Percentiles rank a stretch among this genome's conserved stretches.
These are phyloP conservation scores for Licmophora abbreviata DNA, from an alignment of 108 stramenopile genomes.

Conservation along the genomic window DNA sequence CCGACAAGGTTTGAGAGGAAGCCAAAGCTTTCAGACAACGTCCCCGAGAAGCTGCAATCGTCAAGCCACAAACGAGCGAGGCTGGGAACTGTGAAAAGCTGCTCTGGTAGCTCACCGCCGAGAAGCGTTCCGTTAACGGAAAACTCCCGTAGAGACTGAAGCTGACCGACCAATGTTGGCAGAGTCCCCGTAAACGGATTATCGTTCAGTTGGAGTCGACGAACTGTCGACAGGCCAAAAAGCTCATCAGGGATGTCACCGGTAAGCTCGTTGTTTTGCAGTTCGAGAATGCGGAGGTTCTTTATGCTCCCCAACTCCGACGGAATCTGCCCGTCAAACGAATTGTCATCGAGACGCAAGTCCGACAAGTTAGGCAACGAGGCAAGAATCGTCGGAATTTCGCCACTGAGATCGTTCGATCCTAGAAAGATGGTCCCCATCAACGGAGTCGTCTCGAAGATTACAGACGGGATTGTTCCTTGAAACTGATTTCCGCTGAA, in stretches of 20 bases:
- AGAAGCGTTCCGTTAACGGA: background rate
- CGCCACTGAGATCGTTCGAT: no score
- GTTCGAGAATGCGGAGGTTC: constrained; percentile 16
- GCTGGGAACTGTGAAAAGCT: background rate
- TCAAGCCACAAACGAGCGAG: background rate
- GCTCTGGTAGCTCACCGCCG: background rate
- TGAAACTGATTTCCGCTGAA: no score
- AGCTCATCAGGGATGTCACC: constrained; percentile 22
- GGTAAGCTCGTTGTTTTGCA: constrained; percentile 28
- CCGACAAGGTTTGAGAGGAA: background rate
- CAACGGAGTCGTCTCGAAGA: no score
- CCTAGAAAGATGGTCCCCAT: no score
- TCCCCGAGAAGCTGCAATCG: background rate
- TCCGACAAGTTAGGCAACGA: no score
- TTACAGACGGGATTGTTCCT: no score
- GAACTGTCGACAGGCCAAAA: constrained; percentile 1
- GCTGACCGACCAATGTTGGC: background rate
- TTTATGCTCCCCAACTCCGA: no score
- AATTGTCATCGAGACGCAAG: no score
- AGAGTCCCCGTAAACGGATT: constrained; percentile 1
- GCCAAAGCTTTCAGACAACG: background rate
- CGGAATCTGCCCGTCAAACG: no score
- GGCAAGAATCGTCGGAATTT: no score
- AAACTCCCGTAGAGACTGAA: background rate
- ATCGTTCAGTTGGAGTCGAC: background rate